Evolutionary conservation across 768 basidiomycete species (phyloP).

Genomic region (Trametes cubensis): DNA sequence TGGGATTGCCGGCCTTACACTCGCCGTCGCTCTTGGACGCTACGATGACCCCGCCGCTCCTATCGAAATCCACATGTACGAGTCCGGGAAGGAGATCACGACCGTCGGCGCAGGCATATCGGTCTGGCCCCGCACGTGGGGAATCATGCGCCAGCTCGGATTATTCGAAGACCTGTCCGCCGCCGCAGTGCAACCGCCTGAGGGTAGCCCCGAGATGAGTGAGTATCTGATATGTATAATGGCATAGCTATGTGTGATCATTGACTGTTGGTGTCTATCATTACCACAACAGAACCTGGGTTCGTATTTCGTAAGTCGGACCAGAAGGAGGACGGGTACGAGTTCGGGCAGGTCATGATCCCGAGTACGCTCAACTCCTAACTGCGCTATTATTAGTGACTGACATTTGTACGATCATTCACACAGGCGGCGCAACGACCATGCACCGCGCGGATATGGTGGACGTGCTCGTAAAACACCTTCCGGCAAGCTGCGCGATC

Average conservation of each 20-base stretch:
- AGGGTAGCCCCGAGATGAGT: neutral
- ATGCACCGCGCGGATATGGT: constrained; percentile 35
- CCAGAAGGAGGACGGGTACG: constrained; percentile 22
- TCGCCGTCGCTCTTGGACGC: constrained; percentile 43
- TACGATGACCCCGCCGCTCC: constrained; percentile 41
- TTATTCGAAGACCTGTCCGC: constrained; percentile 32
- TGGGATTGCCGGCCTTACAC: constrained; percentile 47
- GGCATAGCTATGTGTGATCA: neutral
- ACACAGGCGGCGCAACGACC: constrained; percentile 28
- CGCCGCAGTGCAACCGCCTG: constrained; percentile 21
- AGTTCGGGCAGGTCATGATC: constrained; percentile 27
- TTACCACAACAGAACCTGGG: constrained; percentile 21
- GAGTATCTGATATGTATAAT: neutral
- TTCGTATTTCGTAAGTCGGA: constrained; percentile 31
- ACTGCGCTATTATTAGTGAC: neutral
- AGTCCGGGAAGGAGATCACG: constrained; percentile 45
- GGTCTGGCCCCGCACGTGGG: constrained; percentile 51
- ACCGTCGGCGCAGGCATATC: constrained; percentile 46
- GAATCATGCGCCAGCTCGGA: constrained; percentile 46
- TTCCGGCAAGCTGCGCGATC: constrained; percentile 24
- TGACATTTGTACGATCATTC: neutral
- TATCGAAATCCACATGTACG: constrained; percentile 41
- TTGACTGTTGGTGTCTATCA: neutral
- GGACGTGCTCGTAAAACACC: constrained; percentile 24
- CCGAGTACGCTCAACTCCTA: constrained; percentile 28